phyloP scores from a whole-genome alignment of 2,329 filamentous ascomycete genomes.

The Diaporthe caulivora region DNA sequence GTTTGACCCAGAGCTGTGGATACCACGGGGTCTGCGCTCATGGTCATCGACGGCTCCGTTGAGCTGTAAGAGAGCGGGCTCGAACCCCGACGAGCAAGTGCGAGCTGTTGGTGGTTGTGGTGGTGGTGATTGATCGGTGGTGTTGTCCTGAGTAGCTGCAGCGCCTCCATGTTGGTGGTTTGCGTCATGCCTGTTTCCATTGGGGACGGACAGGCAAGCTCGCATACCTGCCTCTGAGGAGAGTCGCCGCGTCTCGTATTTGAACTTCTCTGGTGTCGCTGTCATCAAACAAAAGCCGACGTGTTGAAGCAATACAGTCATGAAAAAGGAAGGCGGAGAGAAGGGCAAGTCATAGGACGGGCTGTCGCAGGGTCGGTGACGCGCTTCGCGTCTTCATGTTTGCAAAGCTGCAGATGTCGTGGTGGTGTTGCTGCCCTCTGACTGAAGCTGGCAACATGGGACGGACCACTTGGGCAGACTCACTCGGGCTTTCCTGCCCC shows the following conservation, averaged over 20 bases:
- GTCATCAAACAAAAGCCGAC: background rate
- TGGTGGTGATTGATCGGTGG: background rate
- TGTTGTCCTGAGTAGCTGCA: background rate
- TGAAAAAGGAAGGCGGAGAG: background rate
- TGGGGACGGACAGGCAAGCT: slow-evolving; percentile 2
- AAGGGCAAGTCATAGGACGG: background rate
- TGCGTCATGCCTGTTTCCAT: slow-evolving; percentile 9
- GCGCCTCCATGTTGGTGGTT: background rate
- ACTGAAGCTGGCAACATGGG: background rate
- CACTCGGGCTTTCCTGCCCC: background rate
- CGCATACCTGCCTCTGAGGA: background rate
- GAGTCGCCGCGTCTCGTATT: slow-evolving; percentile 10
- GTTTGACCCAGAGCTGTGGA: background rate
- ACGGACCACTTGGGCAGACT: slow-evolving; percentile 7
- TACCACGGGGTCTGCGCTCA: background rate
- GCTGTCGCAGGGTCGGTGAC: background rate
- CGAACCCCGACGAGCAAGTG: background rate
- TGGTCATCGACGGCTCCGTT: background rate
- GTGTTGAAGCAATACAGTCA: background rate
- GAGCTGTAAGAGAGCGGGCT: background rate
- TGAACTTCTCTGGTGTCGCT: background rate
- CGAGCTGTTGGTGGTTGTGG: background rate
- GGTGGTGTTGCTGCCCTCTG: background rate
- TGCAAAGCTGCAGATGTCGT: background rate
- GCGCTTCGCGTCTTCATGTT: background rate